Evolutionary conservation across 805 yeast species (phyloP), one percentile per base, ranked within the genome.

Genomic region (Pichia kluyveri): DNA sequence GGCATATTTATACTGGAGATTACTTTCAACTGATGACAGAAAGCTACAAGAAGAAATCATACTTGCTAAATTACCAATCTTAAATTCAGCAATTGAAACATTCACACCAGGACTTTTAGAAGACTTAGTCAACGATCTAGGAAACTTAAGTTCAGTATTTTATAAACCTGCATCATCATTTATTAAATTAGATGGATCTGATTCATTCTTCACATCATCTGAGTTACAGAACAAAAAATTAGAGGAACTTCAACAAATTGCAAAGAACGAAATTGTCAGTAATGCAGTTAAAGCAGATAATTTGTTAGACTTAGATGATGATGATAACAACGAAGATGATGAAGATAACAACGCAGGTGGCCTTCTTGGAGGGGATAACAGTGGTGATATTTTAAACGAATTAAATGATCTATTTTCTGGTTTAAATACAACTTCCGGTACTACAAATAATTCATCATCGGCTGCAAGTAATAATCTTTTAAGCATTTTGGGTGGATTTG

Each of bases 101-200:
- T 83, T 90, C 58, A 80, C 87, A 39, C 83, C 86, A 0, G 72
- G 70, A 23, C 71, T 88, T 5, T 72, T 90, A 49, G 78, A 81
- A 40, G 82, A 79, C 52, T 72, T 93, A 44, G 60, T 91, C 31
- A 61, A 69, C n/a, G 96, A 91, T 60, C 67, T 91, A 48, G 82
- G 95, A 3, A 83, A 93, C 9, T 73, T 93, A 52, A 82, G 96
- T 38, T 87, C 97, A 0, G 93, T 93, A 2, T 87, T 87, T 60
- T 95, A 85, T 65, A 84, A 83, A 60, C 96, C 97, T 12, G 79
- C 86, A 6, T 69, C 78, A 18, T 71, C 80, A 34, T 83, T 84
- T 58, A 69, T 80, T 48, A 61, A 51, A 44, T 47, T 51, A 30
- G 45, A 41, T 45, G 40, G 38, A 11, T 26, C 34, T 2, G 56